phyloP scores from a whole-genome alignment of 768 basidiomycete species.

The Boletus tylopilopsis region DNA sequence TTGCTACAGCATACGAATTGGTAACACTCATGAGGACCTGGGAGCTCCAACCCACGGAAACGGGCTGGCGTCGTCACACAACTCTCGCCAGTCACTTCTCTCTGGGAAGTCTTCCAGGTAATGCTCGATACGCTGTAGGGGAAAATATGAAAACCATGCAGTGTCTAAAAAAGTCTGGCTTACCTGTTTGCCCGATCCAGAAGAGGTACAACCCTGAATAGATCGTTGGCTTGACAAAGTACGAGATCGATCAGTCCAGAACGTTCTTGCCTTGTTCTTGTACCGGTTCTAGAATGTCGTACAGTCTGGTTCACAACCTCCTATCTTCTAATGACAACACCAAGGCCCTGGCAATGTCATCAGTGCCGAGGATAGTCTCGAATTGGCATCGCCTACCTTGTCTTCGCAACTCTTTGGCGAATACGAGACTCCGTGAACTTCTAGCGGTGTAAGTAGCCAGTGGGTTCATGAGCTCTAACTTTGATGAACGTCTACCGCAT shows the following conservation, averaged over 20 bases:
- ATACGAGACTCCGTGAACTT: slow-evolving; percentile 20
- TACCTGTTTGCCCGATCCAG: slow-evolving; percentile 23
- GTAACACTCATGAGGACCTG: slow-evolving; percentile 21
- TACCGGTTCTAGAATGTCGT: slow-evolving; percentile 24
- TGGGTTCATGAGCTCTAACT: slow-evolving; percentile 25
- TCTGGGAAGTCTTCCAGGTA: slow-evolving; percentile 27
- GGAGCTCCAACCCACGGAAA: slow-evolving; percentile 26
- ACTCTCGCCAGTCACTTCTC: slow-evolving; percentile 28
- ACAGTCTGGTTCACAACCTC: slow-evolving; percentile 29
- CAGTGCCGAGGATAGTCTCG: not conserved
- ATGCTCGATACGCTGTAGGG: slow-evolving; percentile 27
- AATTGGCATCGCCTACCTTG: slow-evolving; percentile 3
- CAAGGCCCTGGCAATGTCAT: slow-evolving; percentile 13
- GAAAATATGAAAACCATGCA: not conserved
- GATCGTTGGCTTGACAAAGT: not conserved
- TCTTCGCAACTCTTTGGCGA: slow-evolving; percentile 21
- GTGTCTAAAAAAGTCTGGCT: not conserved
- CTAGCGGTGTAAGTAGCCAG: slow-evolving; percentile 19
- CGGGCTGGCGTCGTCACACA: slow-evolving; percentile 31
- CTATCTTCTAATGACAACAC: slow-evolving; percentile 24
- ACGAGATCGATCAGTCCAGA: not conserved
- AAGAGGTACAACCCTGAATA: slow-evolving; percentile 21
- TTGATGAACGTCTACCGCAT: too few relatives aligned
- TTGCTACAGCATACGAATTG: slow-evolving; percentile 15
- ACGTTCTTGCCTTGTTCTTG: slow-evolving; percentile 28